Base-by-base conservation (phyloP, 345 rosid genomes). In the Eucalyptus regnans region DNA sequence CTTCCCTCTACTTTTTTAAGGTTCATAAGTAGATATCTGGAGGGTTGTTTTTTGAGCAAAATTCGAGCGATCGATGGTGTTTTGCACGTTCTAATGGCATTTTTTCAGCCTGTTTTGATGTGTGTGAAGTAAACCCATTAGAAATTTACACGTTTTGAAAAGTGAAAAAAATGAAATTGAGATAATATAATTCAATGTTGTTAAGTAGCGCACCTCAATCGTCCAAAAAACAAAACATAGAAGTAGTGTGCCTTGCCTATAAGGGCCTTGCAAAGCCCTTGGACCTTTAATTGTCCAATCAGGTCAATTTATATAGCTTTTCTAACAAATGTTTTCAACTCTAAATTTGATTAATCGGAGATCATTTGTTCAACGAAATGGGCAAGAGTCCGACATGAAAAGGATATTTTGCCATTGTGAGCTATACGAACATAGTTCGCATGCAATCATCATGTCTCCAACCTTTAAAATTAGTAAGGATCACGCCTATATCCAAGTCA, bases 51-150 rank as follows among this genome's bases (percentile, higher is more conserved):
- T 54, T 54, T 1, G 27, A 8, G 29, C 62, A 56, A 22, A 56
- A 56, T 23, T 20, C 0, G 10, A 56, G 62, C 2, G 1, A 54
- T 0, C 0, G 0, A 22, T 54, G 66, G 15, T 27, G 12, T 60
- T 60, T 60, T 60, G 1, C 31, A 60, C 1, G 0, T 27, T 27
- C 66, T 60, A 60, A 25, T 25, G 66, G 7, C 15, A 2, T 1
- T 11, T 37, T 33, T 33, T 33, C 7, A 27, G 7, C 6, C 31
- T 0, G 1, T 60, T 31, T 1, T 16, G 10, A 66, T 31, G 20
- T 2, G 3, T n/a, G 20, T 7, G 5, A 31, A 15, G 22, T 66
- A 66, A 66, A n/a, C 4, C 8, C 20, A 2, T 64, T 64, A 14
- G 9, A 14, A n/a, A 29, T 7, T 64, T 64, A 64, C 20, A 14